Conservation (phyloP, 768 basidiomycete species). For the Ramaria sp. region DNA sequence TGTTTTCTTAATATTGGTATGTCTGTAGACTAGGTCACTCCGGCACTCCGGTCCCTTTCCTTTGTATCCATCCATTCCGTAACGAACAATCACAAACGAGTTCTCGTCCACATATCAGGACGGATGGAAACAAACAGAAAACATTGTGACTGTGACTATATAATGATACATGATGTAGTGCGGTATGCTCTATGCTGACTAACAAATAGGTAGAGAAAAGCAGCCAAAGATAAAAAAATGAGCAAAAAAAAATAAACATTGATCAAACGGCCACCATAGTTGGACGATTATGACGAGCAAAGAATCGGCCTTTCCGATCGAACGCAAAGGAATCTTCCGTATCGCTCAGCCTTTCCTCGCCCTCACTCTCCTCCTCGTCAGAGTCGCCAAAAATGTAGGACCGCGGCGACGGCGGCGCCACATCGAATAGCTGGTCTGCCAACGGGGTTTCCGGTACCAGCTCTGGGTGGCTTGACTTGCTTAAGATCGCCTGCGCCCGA, state of each 20-base stretch:
- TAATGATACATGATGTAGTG: background rate
- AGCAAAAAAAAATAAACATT: background rate
- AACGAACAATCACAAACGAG: background rate
- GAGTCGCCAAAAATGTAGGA: background rate
- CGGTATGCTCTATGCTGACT: background rate
- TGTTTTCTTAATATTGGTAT: too few species aligned
- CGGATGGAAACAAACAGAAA: too few species aligned
- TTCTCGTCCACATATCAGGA: background rate
- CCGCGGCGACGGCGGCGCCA: conserved; percentile 6
- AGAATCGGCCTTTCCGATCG: conserved; percentile 4
- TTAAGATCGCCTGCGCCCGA: conserved; percentile 7
- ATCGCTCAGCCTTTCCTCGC: background rate
- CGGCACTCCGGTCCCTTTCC: background rate
- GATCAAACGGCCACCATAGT: background rate
- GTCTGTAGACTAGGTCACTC: too few species aligned
- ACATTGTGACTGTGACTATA: background rate
- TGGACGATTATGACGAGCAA: background rate
- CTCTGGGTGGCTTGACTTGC: conserved; percentile 6
- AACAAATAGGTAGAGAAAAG: background rate
- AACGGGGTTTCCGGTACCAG: conserved; percentile 6
- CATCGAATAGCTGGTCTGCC: conserved; percentile 7
- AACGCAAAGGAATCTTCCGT: conserved; percentile 8
- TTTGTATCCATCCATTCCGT: background rate
- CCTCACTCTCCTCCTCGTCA: background rate
- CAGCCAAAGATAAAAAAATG: background rate